A percentile compares a stretch with the other conserved stretches of the same genome.
phyloP scores from a whole-genome alignment of 306 rosid genomes.

The Corylus avellana region DNA sequence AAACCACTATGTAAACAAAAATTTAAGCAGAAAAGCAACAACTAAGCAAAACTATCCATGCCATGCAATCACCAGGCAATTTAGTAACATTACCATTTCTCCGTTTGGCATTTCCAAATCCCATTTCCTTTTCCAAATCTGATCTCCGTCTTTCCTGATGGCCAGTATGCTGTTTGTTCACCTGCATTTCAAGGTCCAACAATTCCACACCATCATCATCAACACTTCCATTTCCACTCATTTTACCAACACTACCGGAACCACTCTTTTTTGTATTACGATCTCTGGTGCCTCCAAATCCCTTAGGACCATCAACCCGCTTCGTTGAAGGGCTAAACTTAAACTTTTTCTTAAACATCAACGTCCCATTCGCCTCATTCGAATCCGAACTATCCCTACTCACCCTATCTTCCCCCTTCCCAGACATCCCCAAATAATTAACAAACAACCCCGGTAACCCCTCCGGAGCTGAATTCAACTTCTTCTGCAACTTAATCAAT shows the following conservation, averaged over 20 bases:
- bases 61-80: slow-evolving; percentile 6
- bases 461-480: slow-evolving; percentile 41
- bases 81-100: slow-evolving; percentile 56
- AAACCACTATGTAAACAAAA: background rate
- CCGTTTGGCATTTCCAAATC: slow-evolving; percentile 24
- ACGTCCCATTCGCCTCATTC: slow-evolving; percentile 31
- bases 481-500: slow-evolving; percentile 52
- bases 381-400: slow-evolving; percentile 29
- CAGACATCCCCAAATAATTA: slow-evolving; percentile 33
- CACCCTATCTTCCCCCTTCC: slow-evolving; percentile 23
- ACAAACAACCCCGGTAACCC: slow-evolving; percentile 27
- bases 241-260: slow-evolving; percentile 7
- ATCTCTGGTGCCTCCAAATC: slow-evolving; percentile 51
- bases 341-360: slow-evolving; percentile 53
- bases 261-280: slow-evolving; percentile 23
- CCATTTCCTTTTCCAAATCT: slow-evolving; percentile 23
- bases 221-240: slow-evolving; percentile 29
- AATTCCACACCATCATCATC: slow-evolving; percentile 20
- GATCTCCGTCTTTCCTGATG: slow-evolving; percentile 11
- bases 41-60: slow-evolving; percentile 15
- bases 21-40: background rate
- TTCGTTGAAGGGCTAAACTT: slow-evolving; percentile 52
- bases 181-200: slow-evolving; percentile 8
- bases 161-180: background rate
- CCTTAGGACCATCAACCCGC: slow-evolving; percentile 49